These are phyloP conservation scores for Trifolium dubium DNA, from an alignment of 306 rosid species.

Conservation along the genomic window DNA sequence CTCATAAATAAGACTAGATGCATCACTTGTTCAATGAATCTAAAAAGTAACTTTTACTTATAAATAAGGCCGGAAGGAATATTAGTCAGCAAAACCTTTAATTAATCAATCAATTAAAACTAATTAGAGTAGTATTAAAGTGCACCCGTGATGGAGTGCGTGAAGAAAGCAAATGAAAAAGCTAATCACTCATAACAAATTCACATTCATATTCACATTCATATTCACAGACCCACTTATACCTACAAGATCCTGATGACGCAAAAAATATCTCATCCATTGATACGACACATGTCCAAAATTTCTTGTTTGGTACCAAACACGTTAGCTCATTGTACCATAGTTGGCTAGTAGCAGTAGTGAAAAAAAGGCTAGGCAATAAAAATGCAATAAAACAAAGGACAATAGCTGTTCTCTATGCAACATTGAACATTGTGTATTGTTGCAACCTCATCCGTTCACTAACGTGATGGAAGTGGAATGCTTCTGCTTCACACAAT, in stretches of 20 bases:
- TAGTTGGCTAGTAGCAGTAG: neutral
- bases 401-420: neutral
- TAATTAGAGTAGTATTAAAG: conserved; percentile 8
- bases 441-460: conserved; percentile 1
- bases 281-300: neutral
- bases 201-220: neutral
- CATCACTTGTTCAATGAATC: too few species aligned
- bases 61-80: too few species aligned
- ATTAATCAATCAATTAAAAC: neutral
- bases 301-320: conserved; percentile 16
- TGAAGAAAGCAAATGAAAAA: conserved; percentile 22
- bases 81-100: too few species aligned
- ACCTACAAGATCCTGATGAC: neutral
- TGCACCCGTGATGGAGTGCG: conserved; percentile 8
- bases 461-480: neutral
- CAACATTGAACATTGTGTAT: neutral
- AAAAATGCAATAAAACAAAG: neutral
- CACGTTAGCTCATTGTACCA: neutral
- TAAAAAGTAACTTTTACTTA: too few species aligned
- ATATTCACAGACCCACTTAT: neutral
- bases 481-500: conserved; percentile 50
- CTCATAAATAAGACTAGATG: too few species aligned
- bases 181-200: neutral
- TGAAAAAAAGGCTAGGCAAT: neutral
- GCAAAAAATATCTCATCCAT: neutral